Base-by-base conservation (phyloP, 1,284 basidiomycete genomes). In the Cryptococcus sp. region DNA sequence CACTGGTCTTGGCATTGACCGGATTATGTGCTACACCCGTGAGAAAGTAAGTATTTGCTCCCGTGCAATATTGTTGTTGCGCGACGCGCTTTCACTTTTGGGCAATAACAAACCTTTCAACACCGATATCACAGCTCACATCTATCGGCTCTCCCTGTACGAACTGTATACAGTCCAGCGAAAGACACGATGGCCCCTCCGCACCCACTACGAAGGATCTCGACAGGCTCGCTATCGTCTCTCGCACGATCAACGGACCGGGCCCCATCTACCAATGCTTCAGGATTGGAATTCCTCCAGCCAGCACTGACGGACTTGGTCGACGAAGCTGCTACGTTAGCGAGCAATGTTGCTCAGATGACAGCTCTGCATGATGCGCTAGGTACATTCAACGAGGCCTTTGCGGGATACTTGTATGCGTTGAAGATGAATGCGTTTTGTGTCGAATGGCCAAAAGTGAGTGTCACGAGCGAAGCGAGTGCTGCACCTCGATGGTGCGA, bases 401-500 rank as follows among this genome's bases (percentile, higher is more conserved):
- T 97, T 72, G 88, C 92, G 11, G 91, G 89, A 74, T 94, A 88
- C 83, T 78, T 96, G 19, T 94, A 93, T 75, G 87, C 88, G 11
- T 86, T 96, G 84, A 89, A 92, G 74, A 95, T 96, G 91, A 94
- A 95, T 70, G 88, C 91, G 1, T 85, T 94, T 63, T 93, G 92
- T 26, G 87, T 88, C 0, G 93, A 95, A 74, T 96, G 92, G 92
- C 85, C 85, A 0, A 88, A 94, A 83, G 91, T 88, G 66, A 58
- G 83, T 70, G n/a, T 8, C 15, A 11, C 17, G 29, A 43, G 20
- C 25, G 11, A 23, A 43, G 22, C 22, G 19, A 40, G 39, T 20
- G 19, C 29, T 34, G 29, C 29, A 34, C 29, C 13, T 7, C 29
- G 13, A 5, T 34, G 29, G 8, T 44, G 41, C 41, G 15, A 44